These are phyloP conservation scores for Fusarium sp. DNA, from an alignment of 2,329 filamentous ascomycete genomes.

Conservation along the genomic window DNA sequence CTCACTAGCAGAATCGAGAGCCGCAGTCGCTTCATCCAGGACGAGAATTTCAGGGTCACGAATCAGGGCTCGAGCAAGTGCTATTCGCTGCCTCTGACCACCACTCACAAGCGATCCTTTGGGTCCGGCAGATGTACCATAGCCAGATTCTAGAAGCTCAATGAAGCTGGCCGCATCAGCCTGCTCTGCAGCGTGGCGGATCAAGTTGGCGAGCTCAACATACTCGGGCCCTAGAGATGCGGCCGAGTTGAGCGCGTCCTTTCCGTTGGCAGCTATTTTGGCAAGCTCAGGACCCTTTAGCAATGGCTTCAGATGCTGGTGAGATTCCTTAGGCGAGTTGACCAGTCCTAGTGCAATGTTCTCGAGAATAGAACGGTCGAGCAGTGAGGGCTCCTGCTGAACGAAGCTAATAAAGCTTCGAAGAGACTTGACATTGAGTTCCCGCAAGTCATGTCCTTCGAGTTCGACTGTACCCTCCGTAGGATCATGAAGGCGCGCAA, in stretches of 20 bases:
- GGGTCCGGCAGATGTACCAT: constrained; percentile 63
- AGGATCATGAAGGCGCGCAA: constrained; percentile 68
- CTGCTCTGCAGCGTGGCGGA: constrained; percentile 63
- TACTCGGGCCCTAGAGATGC: constrained; percentile 54
- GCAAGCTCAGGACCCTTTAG: constrained; percentile 62
- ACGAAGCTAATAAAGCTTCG: constrained; percentile 57
- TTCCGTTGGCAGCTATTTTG: constrained; percentile 61
- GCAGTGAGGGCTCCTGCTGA: constrained; percentile 57
- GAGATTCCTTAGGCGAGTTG: constrained; percentile 52
- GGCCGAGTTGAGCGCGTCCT: constrained; percentile 58
- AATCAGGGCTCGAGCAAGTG: constrained; percentile 67
- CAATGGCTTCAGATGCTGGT: constrained; percentile 54
- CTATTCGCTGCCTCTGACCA: constrained; percentile 69
- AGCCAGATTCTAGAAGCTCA: constrained; percentile 62
- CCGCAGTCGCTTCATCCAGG: constrained; percentile 70
- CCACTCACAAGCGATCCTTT: constrained; percentile 66
- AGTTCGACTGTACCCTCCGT: constrained; percentile 58
- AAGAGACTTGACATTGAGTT: constrained; percentile 58
- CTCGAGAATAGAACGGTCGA: constrained; percentile 59
- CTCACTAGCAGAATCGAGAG: constrained; percentile 69
- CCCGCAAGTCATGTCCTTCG: constrained; percentile 58
- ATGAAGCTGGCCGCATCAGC: constrained; percentile 70
- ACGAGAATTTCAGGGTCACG: constrained; percentile 66
- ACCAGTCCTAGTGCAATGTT: constrained; percentile 60
- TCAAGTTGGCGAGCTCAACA: constrained; percentile 60